phyloP scores from a whole-genome alignment of 139 green algal genomes.

The Tetraselmis chui region DNA sequence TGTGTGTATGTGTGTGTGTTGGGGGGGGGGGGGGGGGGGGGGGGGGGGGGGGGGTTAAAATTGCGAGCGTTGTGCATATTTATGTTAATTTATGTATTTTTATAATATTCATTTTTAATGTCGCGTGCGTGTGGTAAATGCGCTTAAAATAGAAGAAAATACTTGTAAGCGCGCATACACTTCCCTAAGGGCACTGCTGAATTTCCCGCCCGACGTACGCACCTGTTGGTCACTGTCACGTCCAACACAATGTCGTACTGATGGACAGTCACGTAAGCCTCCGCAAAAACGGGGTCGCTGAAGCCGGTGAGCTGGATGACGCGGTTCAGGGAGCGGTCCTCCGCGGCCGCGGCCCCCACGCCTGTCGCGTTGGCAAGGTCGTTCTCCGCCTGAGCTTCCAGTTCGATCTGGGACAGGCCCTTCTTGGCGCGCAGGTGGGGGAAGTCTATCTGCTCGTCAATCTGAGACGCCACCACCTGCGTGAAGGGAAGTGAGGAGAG shows the following conservation, averaged over 20 bases:
- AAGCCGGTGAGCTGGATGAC: slow-evolving; percentile 97
- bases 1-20: too few relatives aligned
- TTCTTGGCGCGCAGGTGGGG: slow-evolving; percentile 73
- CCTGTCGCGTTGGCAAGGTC: slow-evolving; percentile 26
- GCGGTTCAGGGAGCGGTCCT: slow-evolving; percentile 64
- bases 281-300: slow-evolving; percentile 91
- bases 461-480: slow-evolving; percentile 39
- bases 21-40: too few relatives aligned
- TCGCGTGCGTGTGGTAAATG: too few relatives aligned
- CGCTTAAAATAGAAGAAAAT: too few relatives aligned
- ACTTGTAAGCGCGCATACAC: too few relatives aligned
- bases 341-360: background rate
- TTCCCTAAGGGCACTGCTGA: too few relatives aligned
- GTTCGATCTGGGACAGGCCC: slow-evolving; percentile 76
- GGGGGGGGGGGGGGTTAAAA: too few relatives aligned
- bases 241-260: slow-evolving; percentile 99
- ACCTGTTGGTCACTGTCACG: slow-evolving; percentile 89
- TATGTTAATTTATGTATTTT: too few relatives aligned
- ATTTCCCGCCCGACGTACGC: too few relatives aligned
- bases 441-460: slow-evolving; percentile 83
- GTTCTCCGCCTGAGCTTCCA: slow-evolving; percentile 48
- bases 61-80: too few relatives aligned
- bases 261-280: slow-evolving; percentile 91
- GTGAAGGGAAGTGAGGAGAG: slow-evolving; percentile 22
- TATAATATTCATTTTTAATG: too few relatives aligned